Percentiles rank a stretch among this genome's conserved stretches.
phyloP scores from a whole-genome alignment of 139 green algal species.

The Coelastrella sp. region DNA sequence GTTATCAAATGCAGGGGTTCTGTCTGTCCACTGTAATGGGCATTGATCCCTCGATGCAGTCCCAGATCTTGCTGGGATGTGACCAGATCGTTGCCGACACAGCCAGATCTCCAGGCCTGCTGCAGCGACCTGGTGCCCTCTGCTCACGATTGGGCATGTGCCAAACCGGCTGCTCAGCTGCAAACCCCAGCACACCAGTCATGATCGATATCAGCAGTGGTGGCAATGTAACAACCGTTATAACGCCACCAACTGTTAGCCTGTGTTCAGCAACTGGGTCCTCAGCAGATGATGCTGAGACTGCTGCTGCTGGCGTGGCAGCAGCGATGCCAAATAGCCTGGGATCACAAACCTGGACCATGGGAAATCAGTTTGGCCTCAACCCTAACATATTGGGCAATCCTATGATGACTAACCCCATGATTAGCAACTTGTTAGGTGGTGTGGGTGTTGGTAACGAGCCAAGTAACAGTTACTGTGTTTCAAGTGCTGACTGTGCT shows the following conservation, averaged over 20 bases:
- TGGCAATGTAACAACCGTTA: not conserved
- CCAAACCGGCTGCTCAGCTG: not conserved
- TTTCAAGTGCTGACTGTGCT: conserved; percentile 14
- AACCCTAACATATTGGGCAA: no score
- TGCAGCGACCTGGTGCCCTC: conserved; percentile 18
- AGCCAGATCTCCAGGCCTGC: not conserved
- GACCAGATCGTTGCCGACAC: conserved; percentile 25
- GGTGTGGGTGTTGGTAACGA: no score
- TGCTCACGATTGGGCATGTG: conserved; percentile 24
- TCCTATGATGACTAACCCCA: no score
- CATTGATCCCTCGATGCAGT: not conserved
- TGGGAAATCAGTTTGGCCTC: no score
- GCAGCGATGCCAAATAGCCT: no score
- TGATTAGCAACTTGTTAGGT: no score
- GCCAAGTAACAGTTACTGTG: conserved; percentile 2
- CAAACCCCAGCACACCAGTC: not conserved
- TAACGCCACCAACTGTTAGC: not conserved
- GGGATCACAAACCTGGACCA: no score
- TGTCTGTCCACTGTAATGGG: conserved; percentile 17
- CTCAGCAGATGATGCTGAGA: not conserved
- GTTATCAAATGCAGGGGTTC: conserved; percentile 3
- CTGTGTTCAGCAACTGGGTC: not conserved
- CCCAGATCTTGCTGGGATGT: conserved; percentile 5
- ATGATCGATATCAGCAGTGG: not conserved
- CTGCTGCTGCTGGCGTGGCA: conserved; percentile 3